Evolutionary conservation across 2,329 filamentous ascomycete species (phyloP).

Genomic region (Camillea tinctor): DNA sequence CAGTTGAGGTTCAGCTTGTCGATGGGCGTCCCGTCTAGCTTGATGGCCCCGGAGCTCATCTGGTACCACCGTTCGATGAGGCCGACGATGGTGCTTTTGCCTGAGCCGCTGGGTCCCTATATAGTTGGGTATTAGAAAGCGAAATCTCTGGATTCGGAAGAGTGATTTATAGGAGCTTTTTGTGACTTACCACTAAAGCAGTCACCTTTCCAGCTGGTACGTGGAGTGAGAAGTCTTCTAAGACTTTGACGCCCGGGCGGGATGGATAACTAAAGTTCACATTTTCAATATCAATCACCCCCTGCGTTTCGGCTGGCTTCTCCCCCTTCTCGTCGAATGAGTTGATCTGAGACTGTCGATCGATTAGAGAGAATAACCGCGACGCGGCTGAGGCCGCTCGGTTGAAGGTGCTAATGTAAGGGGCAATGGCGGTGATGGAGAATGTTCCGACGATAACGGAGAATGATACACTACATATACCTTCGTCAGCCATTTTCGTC

Average conservation of each 20-base stretch:
- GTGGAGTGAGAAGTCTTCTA: slow-evolving; percentile 41
- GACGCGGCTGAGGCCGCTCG: slow-evolving; percentile 37
- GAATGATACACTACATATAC: slow-evolving; percentile 33
- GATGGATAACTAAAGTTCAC: slow-evolving; percentile 47
- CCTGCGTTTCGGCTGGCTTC: slow-evolving; percentile 28
- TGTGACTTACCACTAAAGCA: slow-evolving; percentile 36
- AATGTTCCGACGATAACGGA: slow-evolving; percentile 39
- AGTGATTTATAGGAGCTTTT: neutral
- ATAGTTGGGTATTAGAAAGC: neutral
- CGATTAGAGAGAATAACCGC: slow-evolving; percentile 39
- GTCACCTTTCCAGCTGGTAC: slow-evolving; percentile 47
- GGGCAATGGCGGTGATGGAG: slow-evolving; percentile 37
- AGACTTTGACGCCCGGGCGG: slow-evolving; percentile 40
- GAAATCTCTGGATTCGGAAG: neutral
- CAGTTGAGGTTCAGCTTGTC: slow-evolving; percentile 77
- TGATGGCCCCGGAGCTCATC: slow-evolving; percentile 64
- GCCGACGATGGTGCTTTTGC: slow-evolving; percentile 71
- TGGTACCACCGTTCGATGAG: slow-evolving; percentile 89
- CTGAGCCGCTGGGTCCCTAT: slow-evolving; percentile 11
- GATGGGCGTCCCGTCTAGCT: slow-evolving; percentile 75
- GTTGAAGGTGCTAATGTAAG: slow-evolving; percentile 39
- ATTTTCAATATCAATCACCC: slow-evolving; percentile 38
- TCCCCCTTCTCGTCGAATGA: slow-evolving; percentile 34
- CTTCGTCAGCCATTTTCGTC: too few species aligned
- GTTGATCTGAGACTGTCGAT: slow-evolving; percentile 36